phyloP scores from a whole-genome alignment of 352 stramenopile species.

The Phytophthora sp. region DNA sequence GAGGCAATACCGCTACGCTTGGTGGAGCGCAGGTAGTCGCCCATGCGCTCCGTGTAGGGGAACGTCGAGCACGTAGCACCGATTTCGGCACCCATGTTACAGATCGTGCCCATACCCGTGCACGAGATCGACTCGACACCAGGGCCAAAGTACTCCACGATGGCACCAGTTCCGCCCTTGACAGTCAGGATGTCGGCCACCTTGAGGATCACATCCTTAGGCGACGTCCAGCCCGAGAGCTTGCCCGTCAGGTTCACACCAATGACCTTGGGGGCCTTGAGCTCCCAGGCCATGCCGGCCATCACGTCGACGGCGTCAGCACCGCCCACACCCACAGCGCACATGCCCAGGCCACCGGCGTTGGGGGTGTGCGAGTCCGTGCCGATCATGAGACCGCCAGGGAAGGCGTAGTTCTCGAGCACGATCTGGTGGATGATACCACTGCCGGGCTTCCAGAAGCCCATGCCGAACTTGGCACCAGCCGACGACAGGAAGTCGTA shows the following conservation, averaged over 20 bases:
- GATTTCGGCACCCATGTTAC: constrained; percentile 96
- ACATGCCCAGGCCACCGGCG: constrained; percentile 93
- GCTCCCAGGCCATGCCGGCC: constrained; percentile 94
- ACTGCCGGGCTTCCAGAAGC: constrained; percentile 94
- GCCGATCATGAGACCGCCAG: constrained; percentile 94
- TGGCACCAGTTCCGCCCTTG: constrained; percentile 93
- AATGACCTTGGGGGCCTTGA: constrained; percentile 96
- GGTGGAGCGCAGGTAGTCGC: constrained; percentile 92
- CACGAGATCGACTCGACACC: constrained; percentile 94
- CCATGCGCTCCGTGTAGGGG: constrained; percentile 93
- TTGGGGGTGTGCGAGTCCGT: constrained; percentile 96
- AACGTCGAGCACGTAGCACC: constrained; percentile 94
- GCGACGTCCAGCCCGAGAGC: constrained; percentile 92
- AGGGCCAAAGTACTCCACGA: constrained; percentile 95
- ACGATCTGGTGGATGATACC: constrained; percentile 96
- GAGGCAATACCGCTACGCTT: constrained; percentile 89
- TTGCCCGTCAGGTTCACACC: constrained; percentile 94
- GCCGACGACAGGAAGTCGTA: constrained; percentile 94
- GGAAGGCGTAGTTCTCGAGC: constrained; percentile 95
- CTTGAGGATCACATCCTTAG: constrained; percentile 96
- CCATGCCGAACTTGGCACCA: constrained; percentile 94
- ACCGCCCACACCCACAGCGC: constrained; percentile 92
- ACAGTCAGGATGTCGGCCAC: constrained; percentile 94
- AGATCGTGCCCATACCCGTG: constrained; percentile 95
- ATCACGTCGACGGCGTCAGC: constrained; percentile 94